These are phyloP conservation scores for Aspergillus proliferans DNA, from an alignment of 2,329 filamentous ascomycete species.

Conservation along the genomic window DNA sequence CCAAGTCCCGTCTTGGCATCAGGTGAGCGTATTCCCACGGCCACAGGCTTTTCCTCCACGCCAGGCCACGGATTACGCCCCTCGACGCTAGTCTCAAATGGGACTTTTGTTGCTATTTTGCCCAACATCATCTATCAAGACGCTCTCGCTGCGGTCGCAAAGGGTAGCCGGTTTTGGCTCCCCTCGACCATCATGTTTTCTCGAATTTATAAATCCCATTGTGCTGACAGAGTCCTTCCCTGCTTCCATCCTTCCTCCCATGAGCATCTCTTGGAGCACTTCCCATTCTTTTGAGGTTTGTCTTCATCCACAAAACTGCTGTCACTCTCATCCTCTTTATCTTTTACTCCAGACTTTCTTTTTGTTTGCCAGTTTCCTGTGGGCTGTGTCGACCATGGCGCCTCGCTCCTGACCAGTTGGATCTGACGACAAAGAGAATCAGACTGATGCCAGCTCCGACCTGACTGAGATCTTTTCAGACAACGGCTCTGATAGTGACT, in stretches of 20 bases:
- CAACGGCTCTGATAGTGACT: constrained; percentile 8
- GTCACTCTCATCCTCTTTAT: neutral
- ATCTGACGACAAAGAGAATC: constrained; percentile 4
- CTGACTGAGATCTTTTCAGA: constrained; percentile 9
- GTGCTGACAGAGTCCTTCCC: neutral
- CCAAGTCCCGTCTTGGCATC: neutral
- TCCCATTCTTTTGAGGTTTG: neutral
- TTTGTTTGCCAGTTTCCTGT: neutral
- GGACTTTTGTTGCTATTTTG: no score
- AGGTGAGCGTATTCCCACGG: neutral
- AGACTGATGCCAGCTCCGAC: constrained; percentile 10
- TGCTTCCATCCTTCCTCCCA: neutral
- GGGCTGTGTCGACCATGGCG: constrained; percentile 1
- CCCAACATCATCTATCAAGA: neutral
- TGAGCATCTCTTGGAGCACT: no score
- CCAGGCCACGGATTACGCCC: no score
- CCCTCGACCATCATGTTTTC: neutral
- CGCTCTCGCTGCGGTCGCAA: no score
- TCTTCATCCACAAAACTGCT: neutral
- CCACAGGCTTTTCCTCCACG: no score
- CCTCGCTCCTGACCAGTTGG: constrained; percentile 1
- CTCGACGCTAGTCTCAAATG: no score
- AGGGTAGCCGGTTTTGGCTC: neutral
- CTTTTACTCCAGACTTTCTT: constrained; percentile 1
- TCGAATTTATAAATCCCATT: neutral